Percentiles rank a stretch among this genome's conserved stretches.
Evolutionary conservation across 1,284 basidiomycete species (phyloP).

Genomic region (Pterula multifida): DNA sequence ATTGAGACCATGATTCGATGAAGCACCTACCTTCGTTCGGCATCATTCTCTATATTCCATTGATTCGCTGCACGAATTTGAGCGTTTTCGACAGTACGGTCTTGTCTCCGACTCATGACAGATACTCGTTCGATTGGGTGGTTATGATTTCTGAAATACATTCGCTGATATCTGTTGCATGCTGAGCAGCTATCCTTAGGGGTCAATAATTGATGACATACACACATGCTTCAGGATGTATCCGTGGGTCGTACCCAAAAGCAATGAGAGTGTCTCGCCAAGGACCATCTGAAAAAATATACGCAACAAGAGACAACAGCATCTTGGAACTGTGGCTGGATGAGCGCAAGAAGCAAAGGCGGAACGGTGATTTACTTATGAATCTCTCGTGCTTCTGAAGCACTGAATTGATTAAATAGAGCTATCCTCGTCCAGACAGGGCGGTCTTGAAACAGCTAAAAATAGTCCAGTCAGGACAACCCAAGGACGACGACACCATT

Average conservation of each 20-base stretch:
- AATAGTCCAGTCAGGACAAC: slow-evolving; percentile 3
- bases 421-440: slow-evolving; percentile 86
- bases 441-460: slow-evolving; percentile 54
- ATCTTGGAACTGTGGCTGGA: slow-evolving; percentile 47
- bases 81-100: slow-evolving; percentile 28
- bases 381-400: slow-evolving; percentile 55
- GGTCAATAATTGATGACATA: slow-evolving; percentile 20
- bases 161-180: slow-evolving; percentile 57
- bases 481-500: neutral
- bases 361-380: slow-evolving; percentile 56
- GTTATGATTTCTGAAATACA: slow-evolving; percentile 76
- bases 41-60: slow-evolving; percentile 25
- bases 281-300: slow-evolving; percentile 88
- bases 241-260: slow-evolving; percentile 84
- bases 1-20: slow-evolving; percentile 3
- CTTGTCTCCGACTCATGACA: slow-evolving; percentile 54
- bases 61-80: slow-evolving; percentile 26
- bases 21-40: slow-evolving; percentile 15
- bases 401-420: slow-evolving; percentile 73
- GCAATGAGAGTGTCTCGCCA: slow-evolving; percentile 86
- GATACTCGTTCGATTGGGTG: slow-evolving; percentile 67
- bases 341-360: neutral
- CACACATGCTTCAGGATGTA: slow-evolving; percentile 63
- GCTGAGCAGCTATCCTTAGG: neutral
- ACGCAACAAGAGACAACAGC: slow-evolving; percentile 61